Percentiles rank a stretch among this genome's conserved stretches.
Conservation (phyloP, 1,284 basidiomycete species). For the Filobasidium uniguttulatum region DNA sequence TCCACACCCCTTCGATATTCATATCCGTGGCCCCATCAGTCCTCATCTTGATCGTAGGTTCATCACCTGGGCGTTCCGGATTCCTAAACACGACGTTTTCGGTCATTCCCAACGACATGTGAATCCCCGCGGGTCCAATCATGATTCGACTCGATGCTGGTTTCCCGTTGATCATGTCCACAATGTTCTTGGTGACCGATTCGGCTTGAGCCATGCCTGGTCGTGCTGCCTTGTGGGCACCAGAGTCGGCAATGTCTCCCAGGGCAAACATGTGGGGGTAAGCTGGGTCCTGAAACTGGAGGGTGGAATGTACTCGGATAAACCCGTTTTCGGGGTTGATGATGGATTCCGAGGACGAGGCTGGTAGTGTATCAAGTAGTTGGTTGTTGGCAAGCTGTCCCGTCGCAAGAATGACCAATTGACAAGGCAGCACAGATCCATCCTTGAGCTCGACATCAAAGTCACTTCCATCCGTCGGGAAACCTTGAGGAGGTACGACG, state of each 20-base stretch:
- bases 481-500: slow-evolving; percentile 30
- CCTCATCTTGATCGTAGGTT: slow-evolving; percentile 13
- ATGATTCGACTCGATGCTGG: slow-evolving; percentile 2
- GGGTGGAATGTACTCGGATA: slow-evolving; percentile 33
- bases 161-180: slow-evolving; percentile 17
- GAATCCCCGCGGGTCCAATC: slow-evolving; percentile 13
- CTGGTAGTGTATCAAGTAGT: slow-evolving; percentile 24
- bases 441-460: slow-evolving; percentile 28
- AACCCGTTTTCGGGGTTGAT: slow-evolving; percentile 26
- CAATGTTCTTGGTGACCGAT: slow-evolving; percentile 28
- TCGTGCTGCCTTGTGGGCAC: slow-evolving; percentile 48
- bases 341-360: slow-evolving; percentile 4
- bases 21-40: slow-evolving; percentile 17
- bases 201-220: slow-evolving; percentile 30
- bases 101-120: slow-evolving; percentile 16
- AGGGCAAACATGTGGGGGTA: slow-evolving; percentile 52
- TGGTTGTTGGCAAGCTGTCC: slow-evolving; percentile 38
- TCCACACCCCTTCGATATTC: slow-evolving; percentile 16
- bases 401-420: slow-evolving; percentile 25
- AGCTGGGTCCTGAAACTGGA: slow-evolving; percentile 26
- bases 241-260: slow-evolving; percentile 56
- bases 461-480: slow-evolving; percentile 21
- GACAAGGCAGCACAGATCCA: slow-evolving; percentile 25
- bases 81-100: slow-evolving; percentile 19
- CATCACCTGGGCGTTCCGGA: slow-evolving; percentile 9